Conservation (phyloP, 106 monocot genomes). For the Allium sativum region DNA sequence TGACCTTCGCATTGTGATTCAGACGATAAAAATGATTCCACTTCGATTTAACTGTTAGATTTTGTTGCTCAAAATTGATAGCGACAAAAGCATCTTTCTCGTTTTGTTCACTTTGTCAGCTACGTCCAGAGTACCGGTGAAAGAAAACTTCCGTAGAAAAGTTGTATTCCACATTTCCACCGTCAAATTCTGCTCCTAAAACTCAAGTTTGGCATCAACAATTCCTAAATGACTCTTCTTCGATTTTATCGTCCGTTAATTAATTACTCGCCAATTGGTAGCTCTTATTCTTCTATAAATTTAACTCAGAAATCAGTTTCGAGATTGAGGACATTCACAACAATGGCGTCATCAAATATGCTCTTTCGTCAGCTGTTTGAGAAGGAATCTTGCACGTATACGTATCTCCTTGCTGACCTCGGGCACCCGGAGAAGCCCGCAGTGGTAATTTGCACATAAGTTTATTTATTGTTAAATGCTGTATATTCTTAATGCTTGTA, state of each 20-base stretch:
- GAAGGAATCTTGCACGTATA: conserved; percentile 89
- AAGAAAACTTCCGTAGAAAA: too few species aligned
- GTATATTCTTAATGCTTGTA: not conserved
- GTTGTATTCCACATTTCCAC: too few species aligned
- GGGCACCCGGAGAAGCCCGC: conserved; percentile 75
- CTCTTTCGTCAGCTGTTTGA: conserved; percentile 89
- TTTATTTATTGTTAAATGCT: not conserved
- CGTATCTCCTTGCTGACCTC: conserved; percentile 80
- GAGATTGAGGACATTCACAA: conserved; percentile 3
- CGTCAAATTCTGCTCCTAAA: too few species aligned
- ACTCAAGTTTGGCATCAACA: too few species aligned
- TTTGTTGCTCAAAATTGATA: too few species aligned
- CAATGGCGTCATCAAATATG: conserved; percentile 19
- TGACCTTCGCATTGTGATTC: too few species aligned
- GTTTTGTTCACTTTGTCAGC: too few species aligned
- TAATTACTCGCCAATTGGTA: not conserved
- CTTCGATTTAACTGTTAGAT: too few species aligned
- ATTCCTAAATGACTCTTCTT: not conserved
- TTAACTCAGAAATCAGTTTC: not conserved
- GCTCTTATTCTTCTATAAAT: not conserved
- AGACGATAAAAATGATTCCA: too few species aligned
- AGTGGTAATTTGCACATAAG: conserved; percentile 33
- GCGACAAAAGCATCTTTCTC: too few species aligned
- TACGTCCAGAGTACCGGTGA: too few species aligned
- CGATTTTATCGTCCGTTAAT: not conserved